Evolutionary conservation across 169 alveolate genomes (phyloP).

Genomic region (Cryptosporidium meleagridis): DNA sequence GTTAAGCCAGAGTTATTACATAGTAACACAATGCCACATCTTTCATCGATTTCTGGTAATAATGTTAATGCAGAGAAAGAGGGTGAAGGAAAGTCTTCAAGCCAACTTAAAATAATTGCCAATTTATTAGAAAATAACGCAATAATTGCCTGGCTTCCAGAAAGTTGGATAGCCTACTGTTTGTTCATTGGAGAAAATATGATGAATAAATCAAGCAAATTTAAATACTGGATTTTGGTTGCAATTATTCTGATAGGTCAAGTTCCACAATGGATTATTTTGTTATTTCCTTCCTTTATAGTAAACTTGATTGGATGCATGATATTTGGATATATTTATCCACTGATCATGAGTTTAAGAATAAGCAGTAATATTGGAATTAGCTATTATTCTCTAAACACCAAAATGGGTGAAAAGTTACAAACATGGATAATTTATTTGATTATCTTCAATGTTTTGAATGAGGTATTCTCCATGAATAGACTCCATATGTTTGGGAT

Average conservation of each 20-base stretch:
- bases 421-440: slow-evolving; percentile 39
- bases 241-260: slow-evolving; percentile 31
- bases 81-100: slow-evolving; percentile 1
- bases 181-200: slow-evolving; percentile 10
- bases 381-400: neutral
- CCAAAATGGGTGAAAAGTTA: slow-evolving; percentile 8
- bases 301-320: slow-evolving; percentile 59
- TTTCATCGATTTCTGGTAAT: neutral
- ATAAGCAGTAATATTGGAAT: slow-evolving; percentile 8
- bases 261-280: slow-evolving; percentile 67
- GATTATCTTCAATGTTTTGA: neutral
- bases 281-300: slow-evolving; percentile 54
- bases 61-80: neutral
- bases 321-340: slow-evolving; percentile 49
- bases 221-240: slow-evolving; percentile 24
- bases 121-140: slow-evolving; percentile 25
- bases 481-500: neutral
- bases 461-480: slow-evolving; percentile 5
- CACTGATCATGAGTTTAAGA: slow-evolving; percentile 45
- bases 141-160: slow-evolving; percentile 46
- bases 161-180: slow-evolving; percentile 18
- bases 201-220: slow-evolving; percentile 21
- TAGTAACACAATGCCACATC: slow-evolving; percentile 61
- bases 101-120: slow-evolving; percentile 8
- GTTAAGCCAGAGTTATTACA: slow-evolving; percentile 23